Base-by-base conservation (phyloP, 2,329 filamentous ascomycete species). In the Talaromyces sp. region DNA sequence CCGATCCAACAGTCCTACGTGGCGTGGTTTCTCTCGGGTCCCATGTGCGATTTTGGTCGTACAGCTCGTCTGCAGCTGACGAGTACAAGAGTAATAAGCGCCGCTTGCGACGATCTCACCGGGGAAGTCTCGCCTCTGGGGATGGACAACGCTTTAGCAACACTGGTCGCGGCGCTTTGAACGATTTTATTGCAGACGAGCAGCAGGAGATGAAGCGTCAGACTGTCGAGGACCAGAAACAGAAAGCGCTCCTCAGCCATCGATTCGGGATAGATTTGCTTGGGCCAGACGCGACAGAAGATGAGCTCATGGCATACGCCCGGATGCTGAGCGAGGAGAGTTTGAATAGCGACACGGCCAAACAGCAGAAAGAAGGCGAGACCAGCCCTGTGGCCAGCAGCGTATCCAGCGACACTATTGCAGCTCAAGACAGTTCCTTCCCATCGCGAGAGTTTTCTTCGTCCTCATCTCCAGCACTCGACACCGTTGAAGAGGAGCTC, bases 11-110 rank as follows among this genome's bases (percentile, higher is more conserved):
- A 0, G 82, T 89, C 0, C 83, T 99, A 14, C 88, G 94, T 40
- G 95, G 95, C 5, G 87, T 96, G 64, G 88, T 97, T 1, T 89
- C 93, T 0, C 87, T 96, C 57, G 95, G 95, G 10, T 90, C 90
- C 0, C 90, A 94, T 69, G 78, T 99, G 18, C 89, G 92, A 12
- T 98, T 92, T 74, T 99, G 95, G 95, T 88, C 90, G 3, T 98
- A 96, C 73, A 96, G 91, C 73, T 94, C 92, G n/a, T 84, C 84
- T 28, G 84, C 84, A 9, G 89, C 89, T 0, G 88, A 89, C 68
- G 87, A 92, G 64, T 86, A 89, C 63, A 85, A 89, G 57, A 87
- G 87, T 61, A 90, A 85, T 65, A 96, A 96, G 76, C 89, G 92
- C n/a, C 88, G 87, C 8, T 78, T 89, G 14, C 88, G 91, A 42